Percentiles rank a stretch among this genome's conserved stretches.
phyloP scores from a whole-genome alignment of 73 alveolate species.

The Paramecium bursaria region DNA sequence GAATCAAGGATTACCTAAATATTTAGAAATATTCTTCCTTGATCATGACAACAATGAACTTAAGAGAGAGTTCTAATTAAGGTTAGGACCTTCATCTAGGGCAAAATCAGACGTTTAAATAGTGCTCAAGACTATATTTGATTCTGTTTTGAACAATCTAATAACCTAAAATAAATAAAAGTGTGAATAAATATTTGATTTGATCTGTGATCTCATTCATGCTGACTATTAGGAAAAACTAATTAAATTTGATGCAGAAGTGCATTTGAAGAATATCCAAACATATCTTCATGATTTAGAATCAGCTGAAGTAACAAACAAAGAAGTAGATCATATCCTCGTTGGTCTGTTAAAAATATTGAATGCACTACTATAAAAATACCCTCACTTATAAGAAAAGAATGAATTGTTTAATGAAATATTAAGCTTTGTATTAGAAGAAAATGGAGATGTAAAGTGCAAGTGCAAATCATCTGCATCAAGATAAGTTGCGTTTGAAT shows the following conservation, averaged over 20 bases:
- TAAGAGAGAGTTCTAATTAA: constrained; percentile 4
- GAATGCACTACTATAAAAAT: constrained; percentile 28
- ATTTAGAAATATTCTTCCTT: not conserved
- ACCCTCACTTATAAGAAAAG: not conserved
- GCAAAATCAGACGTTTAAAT: not conserved
- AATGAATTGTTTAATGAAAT: constrained; percentile 36
- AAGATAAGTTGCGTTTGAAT: constrained; percentile 41
- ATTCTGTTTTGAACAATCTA: constrained; percentile 2
- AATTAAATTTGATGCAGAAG: not conserved
- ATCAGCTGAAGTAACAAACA: constrained; percentile 19
- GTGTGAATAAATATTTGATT: constrained; percentile 21
- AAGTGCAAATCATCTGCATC: constrained; percentile 62
- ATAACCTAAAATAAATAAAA: constrained; percentile 11
- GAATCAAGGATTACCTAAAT: not conserved
- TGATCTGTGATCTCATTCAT: not conserved
- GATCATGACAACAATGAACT: constrained; percentile 43
- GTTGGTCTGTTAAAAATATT: constrained; percentile 51
- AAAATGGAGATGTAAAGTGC: constrained; percentile 53
- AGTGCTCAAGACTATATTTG: not conserved
- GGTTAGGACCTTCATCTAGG: not conserved
- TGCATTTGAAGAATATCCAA: not conserved
- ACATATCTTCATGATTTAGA: not conserved
- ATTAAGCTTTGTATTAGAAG: constrained; percentile 25
- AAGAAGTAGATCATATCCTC: constrained; percentile 60
- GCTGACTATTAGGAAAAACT: not conserved